Evolutionary conservation across 2,329 filamentous ascomycete genomes (phyloP), one percentile per base, ranked within the genome.

Genomic region (Talaromyces verruculosus): DNA sequence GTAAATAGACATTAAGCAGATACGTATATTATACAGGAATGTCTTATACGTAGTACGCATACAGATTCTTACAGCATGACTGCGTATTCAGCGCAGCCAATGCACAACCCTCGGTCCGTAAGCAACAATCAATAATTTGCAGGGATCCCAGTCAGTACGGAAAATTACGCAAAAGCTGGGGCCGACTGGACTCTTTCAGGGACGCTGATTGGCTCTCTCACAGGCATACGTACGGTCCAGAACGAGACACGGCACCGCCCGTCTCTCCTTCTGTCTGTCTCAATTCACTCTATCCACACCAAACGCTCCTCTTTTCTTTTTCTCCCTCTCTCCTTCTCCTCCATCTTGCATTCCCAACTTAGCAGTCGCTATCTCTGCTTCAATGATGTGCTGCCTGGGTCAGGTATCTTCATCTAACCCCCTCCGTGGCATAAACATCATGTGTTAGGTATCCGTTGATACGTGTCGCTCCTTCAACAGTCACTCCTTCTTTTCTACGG

Each of bases 381-480:
- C 45, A 39, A 49, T 3, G 28, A 62, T 62, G 60, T 51, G 35
- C 33, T 62, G 45, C 37, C n/a, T 22, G 60, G 60, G 60, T 30
- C 60, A 62, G 47, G 22, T 53, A 55, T 51, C 30, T 28, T 39
- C 19, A 22, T 37, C 25, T 58, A 28, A 51, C 61, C 35, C 62
- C 61, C 47, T 45, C 61, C 37, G 37, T 39, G 11, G n/a, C 33
- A 47, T 47, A 30, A 28, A 6, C 47, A 28, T 19, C 60, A 53
- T 53, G 61, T 63, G 37, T 30, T 53, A 63, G 47, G 61, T 49
- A 49, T 57, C 53, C 19, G 33, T 41, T 22, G 61, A 51, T 63
- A 41, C 47, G 37, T 30, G 45, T 61, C 61, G 61, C 61, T 63
- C 60, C 60, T 62, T 53, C 49, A 17, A 35, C 43, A 41, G 25